These are phyloP conservation scores for Neofusicoccum kwambonambiense DNA, from an alignment of 2,329 filamentous ascomycete species.

Conservation along the genomic window DNA sequence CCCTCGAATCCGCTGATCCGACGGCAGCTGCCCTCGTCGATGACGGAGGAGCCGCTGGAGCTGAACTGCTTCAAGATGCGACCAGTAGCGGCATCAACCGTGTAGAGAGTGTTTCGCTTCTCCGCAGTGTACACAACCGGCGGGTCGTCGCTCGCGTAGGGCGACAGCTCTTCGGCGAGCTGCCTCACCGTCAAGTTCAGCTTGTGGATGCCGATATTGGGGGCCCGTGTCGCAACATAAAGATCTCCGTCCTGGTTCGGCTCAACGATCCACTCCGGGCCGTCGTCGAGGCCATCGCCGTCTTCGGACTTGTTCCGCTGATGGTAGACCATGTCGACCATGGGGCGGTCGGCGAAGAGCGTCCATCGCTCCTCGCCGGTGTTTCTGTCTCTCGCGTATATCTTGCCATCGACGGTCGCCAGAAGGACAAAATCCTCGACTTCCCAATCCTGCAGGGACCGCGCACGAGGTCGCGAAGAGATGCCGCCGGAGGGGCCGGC, in stretches of 20 bases:
- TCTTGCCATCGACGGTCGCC: constrained; percentile 98
- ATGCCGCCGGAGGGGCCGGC: constrained; percentile 41
- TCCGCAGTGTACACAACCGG: constrained; percentile 85
- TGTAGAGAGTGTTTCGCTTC: constrained; percentile 87
- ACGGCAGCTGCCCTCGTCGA: constrained; percentile 69
- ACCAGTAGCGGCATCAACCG: constrained; percentile 82
- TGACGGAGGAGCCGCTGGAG: constrained; percentile 65
- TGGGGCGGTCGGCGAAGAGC: constrained; percentile 77
- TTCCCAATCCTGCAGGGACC: constrained; percentile 98
- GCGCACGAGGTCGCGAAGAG: constrained; percentile 83
- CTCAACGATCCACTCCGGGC: constrained; percentile 94
- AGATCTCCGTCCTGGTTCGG: constrained; percentile 83
- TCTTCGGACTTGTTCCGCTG: constrained; percentile 44
- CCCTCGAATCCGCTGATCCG: constrained; percentile 45
- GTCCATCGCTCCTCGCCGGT: constrained; percentile 85
- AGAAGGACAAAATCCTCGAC: constrained; percentile 99
- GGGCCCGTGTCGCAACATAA: constrained; percentile 78
- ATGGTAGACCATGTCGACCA: constrained; percentile 87
- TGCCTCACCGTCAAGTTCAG: constrained; percentile 78
- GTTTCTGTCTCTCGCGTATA: constrained; percentile 86
- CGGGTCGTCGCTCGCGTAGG: constrained; percentile 70
- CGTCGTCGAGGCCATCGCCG: constrained; percentile 59
- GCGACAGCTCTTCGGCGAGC: constrained; percentile 78
- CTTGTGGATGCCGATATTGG: constrained; percentile 58
- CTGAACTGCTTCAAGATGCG: constrained; percentile 82